These are phyloP conservation scores for Solanum chaucha DNA, from an alignment of 257 asterid genomes.

Conservation along the genomic window DNA sequence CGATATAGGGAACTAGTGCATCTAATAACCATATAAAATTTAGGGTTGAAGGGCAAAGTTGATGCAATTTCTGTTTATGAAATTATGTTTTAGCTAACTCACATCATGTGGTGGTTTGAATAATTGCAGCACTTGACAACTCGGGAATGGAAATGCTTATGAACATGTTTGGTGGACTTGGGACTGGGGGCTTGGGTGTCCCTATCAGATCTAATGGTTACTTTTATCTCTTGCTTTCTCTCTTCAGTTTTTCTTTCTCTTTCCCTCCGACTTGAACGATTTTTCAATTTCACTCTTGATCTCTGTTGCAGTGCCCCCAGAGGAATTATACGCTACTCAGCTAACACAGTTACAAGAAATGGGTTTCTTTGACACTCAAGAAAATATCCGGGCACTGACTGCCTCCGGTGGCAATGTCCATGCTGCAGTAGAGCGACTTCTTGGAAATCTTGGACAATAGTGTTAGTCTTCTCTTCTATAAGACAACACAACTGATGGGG, in stretches of 20 bases:
- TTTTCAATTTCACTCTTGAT: background rate
- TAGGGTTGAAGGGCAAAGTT: background rate
- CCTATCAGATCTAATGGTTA: constrained; percentile 28
- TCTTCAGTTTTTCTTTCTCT: background rate
- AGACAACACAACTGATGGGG: background rate
- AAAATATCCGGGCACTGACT: constrained; percentile 32
- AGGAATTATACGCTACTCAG: constrained; percentile 36
- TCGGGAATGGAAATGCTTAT: constrained; percentile 31
- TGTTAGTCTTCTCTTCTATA: background rate
- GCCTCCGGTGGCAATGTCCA: constrained; percentile 43
- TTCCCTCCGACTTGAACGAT: background rate
- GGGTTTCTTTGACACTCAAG: constrained; percentile 50
- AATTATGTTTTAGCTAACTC: background rate
- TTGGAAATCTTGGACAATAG: constrained; percentile 28
- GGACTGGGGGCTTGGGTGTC: constrained; percentile 25
- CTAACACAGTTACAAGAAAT: constrained; percentile 37
- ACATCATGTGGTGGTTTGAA: background rate
- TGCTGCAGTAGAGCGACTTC: constrained; percentile 47
- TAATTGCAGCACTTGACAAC: constrained; percentile 7
- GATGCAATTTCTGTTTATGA: background rate
- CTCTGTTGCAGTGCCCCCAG: constrained; percentile 30
- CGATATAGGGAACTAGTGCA: background rate
- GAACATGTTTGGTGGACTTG: constrained; percentile 46
- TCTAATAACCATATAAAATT: background rate
- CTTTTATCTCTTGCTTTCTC: background rate